Base-by-base conservation (phyloP, 768 basidiomycete species). In the Coprinellus micaceus region DNA sequence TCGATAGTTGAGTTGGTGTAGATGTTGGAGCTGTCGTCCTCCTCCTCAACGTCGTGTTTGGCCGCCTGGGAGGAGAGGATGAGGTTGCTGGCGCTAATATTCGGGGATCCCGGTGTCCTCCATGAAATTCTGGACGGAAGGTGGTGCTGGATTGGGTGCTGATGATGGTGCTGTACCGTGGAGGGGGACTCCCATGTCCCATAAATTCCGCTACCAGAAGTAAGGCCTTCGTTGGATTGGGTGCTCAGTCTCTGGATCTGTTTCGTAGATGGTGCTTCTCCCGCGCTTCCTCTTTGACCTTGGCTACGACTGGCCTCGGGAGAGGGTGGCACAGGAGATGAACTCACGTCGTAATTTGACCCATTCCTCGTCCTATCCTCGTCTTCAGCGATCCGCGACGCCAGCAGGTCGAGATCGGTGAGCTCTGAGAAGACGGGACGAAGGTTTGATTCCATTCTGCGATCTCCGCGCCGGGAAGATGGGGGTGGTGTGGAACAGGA, bases 331-430 rank as follows among this genome's bases (percentile, higher is more conserved):
- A 19, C 25, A 19, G 55, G 10, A 29, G 37, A 4, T 24, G 13
- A 61, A 73, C 84, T 76, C 69, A 88, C 88, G 68, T 90, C 87
- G 68, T 86, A 87, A 63, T 85, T 75, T 15, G 74, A 64, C 17
- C 83, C 82, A 60, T 81, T 76, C 46, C 63, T 68, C 4, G 9
- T 13, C 46, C 46, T 7, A 11, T 62, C 66, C 1, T 41, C 47
- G 33, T 75, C 72, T 19, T 78, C 76, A 21, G 79, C 77, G n/a
- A 88, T 65, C 21, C 77, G 75, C 24, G 85, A 78, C 15, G 84
- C 76, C 22, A 89, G 71, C 11, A 85, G 67, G 64, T 85, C 85
- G 50, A 91, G 73, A 63, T 89, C 87, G 17, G 86, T 84, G 56
- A 79, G 68, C 33, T 81, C 71, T 19, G 71, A 64, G 53, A 43